These are phyloP conservation scores for Melampsora americana DNA, from an alignment of 1,284 basidiomycete genomes.

Conservation along the genomic window DNA sequence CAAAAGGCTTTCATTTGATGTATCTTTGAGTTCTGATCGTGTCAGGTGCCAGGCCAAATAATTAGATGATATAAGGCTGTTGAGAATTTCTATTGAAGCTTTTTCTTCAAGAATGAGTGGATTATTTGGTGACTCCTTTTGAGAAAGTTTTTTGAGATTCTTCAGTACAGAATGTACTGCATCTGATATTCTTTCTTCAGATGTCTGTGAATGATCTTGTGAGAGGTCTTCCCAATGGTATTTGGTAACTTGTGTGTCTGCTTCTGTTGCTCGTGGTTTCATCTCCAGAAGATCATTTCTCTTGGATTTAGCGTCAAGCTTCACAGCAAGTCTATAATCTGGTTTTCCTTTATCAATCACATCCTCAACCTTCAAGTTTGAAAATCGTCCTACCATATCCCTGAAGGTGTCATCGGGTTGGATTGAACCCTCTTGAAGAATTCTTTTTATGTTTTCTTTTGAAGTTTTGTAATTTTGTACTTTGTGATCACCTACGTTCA, in stretches of 20 bases:
- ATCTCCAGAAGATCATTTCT: background rate
- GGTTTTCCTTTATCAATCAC: background rate
- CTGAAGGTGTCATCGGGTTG: no score
- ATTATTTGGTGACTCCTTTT: background rate
- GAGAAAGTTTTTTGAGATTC: background rate
- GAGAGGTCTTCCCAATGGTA: background rate
- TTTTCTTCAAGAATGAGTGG: background rate
- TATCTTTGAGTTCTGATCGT: background rate
- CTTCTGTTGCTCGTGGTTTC: background rate
- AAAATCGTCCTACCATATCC: no score
- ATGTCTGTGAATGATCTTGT: background rate
- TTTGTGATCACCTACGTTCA: no score
- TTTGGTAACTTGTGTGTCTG: background rate
- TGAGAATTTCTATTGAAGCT: background rate
- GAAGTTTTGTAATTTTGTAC: no score
- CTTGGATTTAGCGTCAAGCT: background rate
- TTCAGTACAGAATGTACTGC: background rate
- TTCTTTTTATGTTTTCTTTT: no score
- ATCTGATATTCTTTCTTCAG: background rate
- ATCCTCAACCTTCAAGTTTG: background rate
- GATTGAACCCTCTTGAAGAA: no score
- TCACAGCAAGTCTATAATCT: background rate
- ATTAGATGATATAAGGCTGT: background rate
- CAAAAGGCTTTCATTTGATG: no score
- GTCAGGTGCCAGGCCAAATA: conserved; percentile 3